phyloP scores from a whole-genome alignment of 2,329 filamentous ascomycete genomes.

The Penicillium sp. region DNA sequence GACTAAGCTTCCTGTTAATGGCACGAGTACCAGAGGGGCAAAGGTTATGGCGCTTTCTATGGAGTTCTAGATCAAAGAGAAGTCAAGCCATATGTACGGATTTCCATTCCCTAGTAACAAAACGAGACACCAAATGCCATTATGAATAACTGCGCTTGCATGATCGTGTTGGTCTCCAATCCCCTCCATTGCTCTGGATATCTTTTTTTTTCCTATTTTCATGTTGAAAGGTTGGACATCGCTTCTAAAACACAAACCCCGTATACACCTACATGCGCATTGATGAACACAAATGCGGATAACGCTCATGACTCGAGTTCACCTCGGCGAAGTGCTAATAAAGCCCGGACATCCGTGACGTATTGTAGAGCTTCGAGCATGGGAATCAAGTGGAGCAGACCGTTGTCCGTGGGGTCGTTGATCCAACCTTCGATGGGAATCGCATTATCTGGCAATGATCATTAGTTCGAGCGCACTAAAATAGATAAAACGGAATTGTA shows the following conservation, averaged over 20 bases:
- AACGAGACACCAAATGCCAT: conserved; percentile 3
- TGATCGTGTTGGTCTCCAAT: conserved; percentile 1
- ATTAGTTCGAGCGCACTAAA: conserved; percentile 2
- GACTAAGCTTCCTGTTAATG: background rate
- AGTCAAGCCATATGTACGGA: conserved; percentile 4
- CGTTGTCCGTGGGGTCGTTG: conserved; percentile 94
- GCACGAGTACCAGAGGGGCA: conserved; percentile 3
- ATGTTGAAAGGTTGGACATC: conserved; percentile 3
- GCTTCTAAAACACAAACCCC: conserved; percentile 18
- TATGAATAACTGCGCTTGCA: conserved; percentile 10
- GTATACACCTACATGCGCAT: conserved; percentile 23
- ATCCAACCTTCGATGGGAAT: conserved; percentile 99
- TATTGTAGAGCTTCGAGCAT: conserved; percentile 93
- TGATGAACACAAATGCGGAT: conserved; percentile 15
- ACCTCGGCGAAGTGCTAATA: conserved; percentile 83
- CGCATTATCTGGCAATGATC: conserved; percentile 72
- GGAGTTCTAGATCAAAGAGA: background rate
- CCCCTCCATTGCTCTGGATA: background rate
- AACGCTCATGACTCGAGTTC: conserved; percentile 53
- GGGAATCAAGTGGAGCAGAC: conserved; percentile 87
- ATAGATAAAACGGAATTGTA: background rate
- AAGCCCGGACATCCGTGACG: conserved; percentile 88
- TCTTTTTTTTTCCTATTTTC: conserved; percentile 8
- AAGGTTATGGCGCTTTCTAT: conserved; percentile 6
- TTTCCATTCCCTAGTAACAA: conserved; percentile 3